phyloP scores from a whole-genome alignment of 2,329 filamentous ascomycete genomes.

The Bipolaris gigantea region DNA sequence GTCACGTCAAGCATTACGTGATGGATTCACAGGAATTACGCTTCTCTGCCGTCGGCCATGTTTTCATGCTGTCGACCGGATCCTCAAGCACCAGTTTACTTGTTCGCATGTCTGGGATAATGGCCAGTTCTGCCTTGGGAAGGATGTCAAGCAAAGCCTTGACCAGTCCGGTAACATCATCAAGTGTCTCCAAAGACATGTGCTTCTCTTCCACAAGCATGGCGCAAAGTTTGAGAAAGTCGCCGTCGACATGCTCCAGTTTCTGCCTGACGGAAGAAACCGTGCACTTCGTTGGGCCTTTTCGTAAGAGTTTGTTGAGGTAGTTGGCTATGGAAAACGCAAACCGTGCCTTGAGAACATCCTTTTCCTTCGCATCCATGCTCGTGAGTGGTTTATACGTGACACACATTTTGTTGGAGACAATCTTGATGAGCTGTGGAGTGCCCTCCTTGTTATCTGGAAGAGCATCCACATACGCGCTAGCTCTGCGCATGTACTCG shows the following conservation, averaged over 20 bases:
- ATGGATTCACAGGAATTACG: slow-evolving; percentile 31
- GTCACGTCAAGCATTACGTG: neutral
- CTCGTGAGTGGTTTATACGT: slow-evolving; percentile 12
- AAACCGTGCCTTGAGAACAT: slow-evolving; percentile 21
- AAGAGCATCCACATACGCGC: slow-evolving; percentile 19
- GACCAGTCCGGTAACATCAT: slow-evolving; percentile 29
- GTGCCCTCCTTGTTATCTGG: slow-evolving; percentile 2
- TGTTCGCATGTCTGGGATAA: neutral
- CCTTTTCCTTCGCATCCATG: slow-evolving; percentile 6
- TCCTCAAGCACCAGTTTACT: neutral
- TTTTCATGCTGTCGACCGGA: slow-evolving; percentile 14
- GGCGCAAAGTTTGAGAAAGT: slow-evolving; percentile 28
- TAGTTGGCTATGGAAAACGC: slow-evolving; percentile 25
- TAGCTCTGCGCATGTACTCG: slow-evolving; percentile 23
- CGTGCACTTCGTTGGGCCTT: slow-evolving; percentile 10
- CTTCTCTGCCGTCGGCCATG: slow-evolving; percentile 37
- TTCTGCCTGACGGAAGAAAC: slow-evolving; percentile 16
- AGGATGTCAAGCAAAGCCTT: slow-evolving; percentile 23
- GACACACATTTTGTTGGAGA: slow-evolving; percentile 21
- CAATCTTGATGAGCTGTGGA: slow-evolving; percentile 18
- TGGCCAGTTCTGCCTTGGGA: slow-evolving; percentile 9
- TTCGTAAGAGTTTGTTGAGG: slow-evolving; percentile 22
- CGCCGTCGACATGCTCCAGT: slow-evolving; percentile 21
- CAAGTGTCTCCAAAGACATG: slow-evolving; percentile 23
- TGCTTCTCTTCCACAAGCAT: slow-evolving; percentile 23